Percentiles rank a stretch among this genome's conserved stretches.
Conservation (phyloP, 2,329 filamentous ascomycete species). For the Zarea fungicola region DNA sequence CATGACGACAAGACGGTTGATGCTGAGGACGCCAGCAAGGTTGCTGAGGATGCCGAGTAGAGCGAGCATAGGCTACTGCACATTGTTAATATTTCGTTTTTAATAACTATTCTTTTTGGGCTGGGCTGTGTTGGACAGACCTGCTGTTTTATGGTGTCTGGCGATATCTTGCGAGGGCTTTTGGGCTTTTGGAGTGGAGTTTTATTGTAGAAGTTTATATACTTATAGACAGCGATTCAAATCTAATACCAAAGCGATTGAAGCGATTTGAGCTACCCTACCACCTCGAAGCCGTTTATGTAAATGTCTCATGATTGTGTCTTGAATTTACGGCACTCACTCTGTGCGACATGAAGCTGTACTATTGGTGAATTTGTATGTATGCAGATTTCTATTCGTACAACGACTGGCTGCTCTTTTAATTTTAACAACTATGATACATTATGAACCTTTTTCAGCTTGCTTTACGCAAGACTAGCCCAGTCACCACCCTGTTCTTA, state of each 20-base stretch:
- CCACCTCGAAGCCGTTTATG: no score
- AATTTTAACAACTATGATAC: slow-evolving; percentile 12
- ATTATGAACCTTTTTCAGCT: not conserved
- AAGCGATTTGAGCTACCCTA: no score
- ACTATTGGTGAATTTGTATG: slow-evolving; percentile 6
- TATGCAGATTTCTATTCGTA: slow-evolving; percentile 7
- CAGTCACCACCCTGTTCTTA: not conserved
- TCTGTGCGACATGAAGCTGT: no score
- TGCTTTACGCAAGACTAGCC: no score
- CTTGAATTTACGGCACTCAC: no score
- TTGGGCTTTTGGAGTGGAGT: slow-evolving; percentile 1
- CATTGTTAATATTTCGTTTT: not conserved
- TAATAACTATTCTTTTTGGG: slow-evolving; percentile 5
- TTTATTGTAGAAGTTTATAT: slow-evolving; percentile 3
- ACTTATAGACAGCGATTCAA: slow-evolving; percentile 5
- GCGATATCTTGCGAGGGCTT: slow-evolving; percentile 2
- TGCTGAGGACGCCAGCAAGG: not conserved
- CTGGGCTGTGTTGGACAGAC: slow-evolving; percentile 7
- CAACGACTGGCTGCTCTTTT: slow-evolving; percentile 2
- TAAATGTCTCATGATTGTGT: no score
- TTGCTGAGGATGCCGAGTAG: slow-evolving; percentile 1
- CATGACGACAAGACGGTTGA: not conserved
- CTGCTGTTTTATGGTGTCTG: slow-evolving; percentile 8
- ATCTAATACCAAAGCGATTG: slow-evolving; percentile 10
- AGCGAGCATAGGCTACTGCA: not conserved